Conservation (phyloP, 2,329 filamentous ascomycete species). For the Pseudopithomyces chartarum region DNA sequence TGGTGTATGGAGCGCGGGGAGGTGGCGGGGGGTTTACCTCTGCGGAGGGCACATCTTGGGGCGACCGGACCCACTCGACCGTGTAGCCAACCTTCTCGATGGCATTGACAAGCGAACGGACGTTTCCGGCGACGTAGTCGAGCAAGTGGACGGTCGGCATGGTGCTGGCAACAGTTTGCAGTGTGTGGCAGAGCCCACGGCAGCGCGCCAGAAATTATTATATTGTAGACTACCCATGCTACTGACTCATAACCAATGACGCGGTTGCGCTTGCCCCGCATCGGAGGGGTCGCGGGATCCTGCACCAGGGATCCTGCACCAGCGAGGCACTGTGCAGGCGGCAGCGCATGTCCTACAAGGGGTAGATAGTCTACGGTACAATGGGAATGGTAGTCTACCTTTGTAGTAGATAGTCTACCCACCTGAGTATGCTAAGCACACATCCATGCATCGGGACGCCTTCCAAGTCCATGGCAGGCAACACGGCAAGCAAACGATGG, state of each 20-base stretch:
- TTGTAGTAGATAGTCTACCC: too few species aligned
- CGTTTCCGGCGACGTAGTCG: conserved; percentile 95
- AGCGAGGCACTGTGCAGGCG: too few species aligned
- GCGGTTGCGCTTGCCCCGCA: conserved; percentile 5
- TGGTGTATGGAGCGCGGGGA: conserved; percentile 13
- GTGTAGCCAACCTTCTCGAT: conserved; percentile 94
- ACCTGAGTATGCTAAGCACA: neutral
- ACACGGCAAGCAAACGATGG: too few species aligned
- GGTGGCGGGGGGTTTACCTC: conserved; percentile 62
- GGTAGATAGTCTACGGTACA: too few species aligned
- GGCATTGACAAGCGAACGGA: conserved; percentile 94
- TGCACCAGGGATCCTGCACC: too few species aligned
- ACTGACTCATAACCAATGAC: conserved; percentile 4
- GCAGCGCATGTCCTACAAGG: too few species aligned
- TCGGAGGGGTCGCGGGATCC: conserved; percentile 2
- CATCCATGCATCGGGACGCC: neutral
- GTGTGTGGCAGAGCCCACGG: neutral
- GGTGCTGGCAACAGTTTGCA: neutral
- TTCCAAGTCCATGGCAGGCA: neutral
- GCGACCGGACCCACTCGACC: conserved; percentile 88
- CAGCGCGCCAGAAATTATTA: conserved; percentile 5
- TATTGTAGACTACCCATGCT: neutral
- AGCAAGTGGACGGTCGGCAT: conserved; percentile 82
- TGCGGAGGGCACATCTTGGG: conserved; percentile 81
- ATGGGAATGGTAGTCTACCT: too few species aligned